These are phyloP conservation scores for Claviceps digitariae DNA, from an alignment of 2,329 filamentous ascomycete genomes.

Conservation along the genomic window DNA sequence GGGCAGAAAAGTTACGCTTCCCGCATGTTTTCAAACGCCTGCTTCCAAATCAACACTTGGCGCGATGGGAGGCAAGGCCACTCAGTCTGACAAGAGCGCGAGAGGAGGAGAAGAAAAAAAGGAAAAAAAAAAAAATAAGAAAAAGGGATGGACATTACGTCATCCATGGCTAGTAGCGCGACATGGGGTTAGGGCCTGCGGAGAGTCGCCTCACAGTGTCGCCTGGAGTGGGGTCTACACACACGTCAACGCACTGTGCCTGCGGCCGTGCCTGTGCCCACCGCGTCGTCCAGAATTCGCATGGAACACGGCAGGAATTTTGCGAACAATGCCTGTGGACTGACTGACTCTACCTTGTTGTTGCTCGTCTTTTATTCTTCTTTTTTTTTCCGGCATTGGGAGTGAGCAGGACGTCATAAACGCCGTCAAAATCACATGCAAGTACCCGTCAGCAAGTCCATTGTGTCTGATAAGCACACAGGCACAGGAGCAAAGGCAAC, in stretches of 20 bases:
- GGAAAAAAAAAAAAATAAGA: neutral
- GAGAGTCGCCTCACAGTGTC: neutral
- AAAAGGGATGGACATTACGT: constrained; percentile 1
- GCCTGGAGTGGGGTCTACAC: neutral
- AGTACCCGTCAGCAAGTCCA: neutral
- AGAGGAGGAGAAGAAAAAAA: neutral
- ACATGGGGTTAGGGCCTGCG: neutral
- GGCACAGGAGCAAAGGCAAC: neutral
- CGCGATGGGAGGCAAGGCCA: neutral
- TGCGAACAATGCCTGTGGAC: neutral
- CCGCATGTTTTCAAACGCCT: neutral
- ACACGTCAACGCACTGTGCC: neutral
- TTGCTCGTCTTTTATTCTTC: too few relatives aligned
- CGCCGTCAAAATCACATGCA: neutral
- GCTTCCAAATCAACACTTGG: neutral
- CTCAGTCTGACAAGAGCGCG: neutral
- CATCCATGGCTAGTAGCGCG: constrained; percentile 3
- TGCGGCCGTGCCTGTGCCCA: neutral
- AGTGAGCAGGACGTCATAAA: neutral
- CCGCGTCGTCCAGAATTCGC: neutral
- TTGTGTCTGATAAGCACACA: neutral
- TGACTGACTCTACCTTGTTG: too few relatives aligned
- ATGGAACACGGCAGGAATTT: neutral
- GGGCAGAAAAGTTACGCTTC: neutral
- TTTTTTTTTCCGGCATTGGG: neutral